These are phyloP conservation scores for Stephanodiscus minutulus DNA, from an alignment of 108 stramenopile genomes.

Conservation along the genomic window DNA sequence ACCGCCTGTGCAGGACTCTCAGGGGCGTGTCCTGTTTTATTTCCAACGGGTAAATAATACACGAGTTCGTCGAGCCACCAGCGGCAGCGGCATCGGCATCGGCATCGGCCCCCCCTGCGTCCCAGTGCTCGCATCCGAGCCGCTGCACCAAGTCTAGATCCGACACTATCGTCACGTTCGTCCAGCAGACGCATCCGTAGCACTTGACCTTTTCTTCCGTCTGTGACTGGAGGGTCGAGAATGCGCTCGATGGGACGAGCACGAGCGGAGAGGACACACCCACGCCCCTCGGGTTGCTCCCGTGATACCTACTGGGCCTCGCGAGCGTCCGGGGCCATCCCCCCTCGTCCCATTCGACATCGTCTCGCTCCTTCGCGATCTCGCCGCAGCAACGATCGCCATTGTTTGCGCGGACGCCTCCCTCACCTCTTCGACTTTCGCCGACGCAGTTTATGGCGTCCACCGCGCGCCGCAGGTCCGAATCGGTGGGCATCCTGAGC, in stretches of 20 bases:
- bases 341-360: slow-evolving; percentile 17
- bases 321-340: slow-evolving; percentile 43
- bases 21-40: slow-evolving; percentile 81
- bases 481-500: slow-evolving; percentile 45
- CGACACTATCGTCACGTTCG: slow-evolving; percentile 44
- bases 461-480: slow-evolving; percentile 44
- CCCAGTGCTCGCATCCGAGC: slow-evolving; percentile 32
- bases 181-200: slow-evolving; percentile 82
- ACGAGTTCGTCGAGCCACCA: neutral
- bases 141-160: slow-evolving; percentile 32
- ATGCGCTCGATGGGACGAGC: slow-evolving; percentile 51
- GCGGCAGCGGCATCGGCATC: no score
- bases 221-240: slow-evolving; percentile 65
- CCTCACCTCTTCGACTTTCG: neutral
- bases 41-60: slow-evolving; percentile 55
- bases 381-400: neutral
- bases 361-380: neutral
- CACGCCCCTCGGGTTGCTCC: slow-evolving; percentile 67
- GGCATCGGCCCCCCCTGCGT: slow-evolving; percentile 8
- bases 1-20: slow-evolving; percentile 79
- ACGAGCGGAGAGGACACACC: slow-evolving; percentile 55
- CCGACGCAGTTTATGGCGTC: slow-evolving; percentile 50
- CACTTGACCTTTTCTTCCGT: slow-evolving; percentile 85
- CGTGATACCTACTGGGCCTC: slow-evolving; percentile 46
- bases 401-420: neutral